A percentile compares a stretch with the other conserved stretches of the same genome.
Conservation (phyloP, 371 early-diverging fungal genomes). For the Lichtheimia ramosa region DNA sequence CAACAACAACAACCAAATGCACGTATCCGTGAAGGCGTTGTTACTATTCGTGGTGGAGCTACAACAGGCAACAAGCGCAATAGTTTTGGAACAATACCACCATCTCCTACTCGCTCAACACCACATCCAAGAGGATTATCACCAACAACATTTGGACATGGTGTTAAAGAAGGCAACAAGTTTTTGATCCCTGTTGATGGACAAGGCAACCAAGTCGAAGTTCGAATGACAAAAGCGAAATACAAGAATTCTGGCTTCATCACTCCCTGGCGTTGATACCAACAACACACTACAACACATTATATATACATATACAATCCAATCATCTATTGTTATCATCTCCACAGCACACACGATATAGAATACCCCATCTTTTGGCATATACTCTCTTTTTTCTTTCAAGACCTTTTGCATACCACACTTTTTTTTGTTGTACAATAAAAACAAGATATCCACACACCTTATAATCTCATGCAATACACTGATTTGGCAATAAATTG, state of each 20-base stretch:
- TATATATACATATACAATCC: not conserved
- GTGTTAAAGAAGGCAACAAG: constrained; percentile 49
- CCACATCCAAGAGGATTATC: constrained; percentile 37
- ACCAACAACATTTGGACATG: constrained; percentile 32
- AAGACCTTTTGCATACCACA: no score
- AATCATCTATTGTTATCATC: no score
- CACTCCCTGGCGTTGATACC: constrained; percentile 36
- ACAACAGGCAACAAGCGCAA: constrained; percentile 5
- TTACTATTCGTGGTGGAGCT: constrained; percentile 21
- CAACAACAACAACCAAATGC: constrained; percentile 73
- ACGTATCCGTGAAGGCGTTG: constrained; percentile 29
- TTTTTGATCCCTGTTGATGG: constrained; percentile 47
- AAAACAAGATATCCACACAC: no score
- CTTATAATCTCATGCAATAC: no score
- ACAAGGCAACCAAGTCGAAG: constrained; percentile 45
- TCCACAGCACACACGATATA: no score
- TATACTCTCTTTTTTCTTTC: no score
- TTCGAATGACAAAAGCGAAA: constrained; percentile 48
- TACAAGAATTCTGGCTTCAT: constrained; percentile 35
- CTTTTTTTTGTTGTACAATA: no score
- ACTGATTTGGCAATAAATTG: no score
- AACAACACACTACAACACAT: constrained; percentile 9
- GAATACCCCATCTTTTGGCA: no score
- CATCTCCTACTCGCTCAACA: constrained; percentile 30
- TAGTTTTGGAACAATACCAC: constrained; percentile 4